Conservation (phyloP, 1,284 basidiomycete species). For the Cutaneotrichosporon sp. region DNA sequence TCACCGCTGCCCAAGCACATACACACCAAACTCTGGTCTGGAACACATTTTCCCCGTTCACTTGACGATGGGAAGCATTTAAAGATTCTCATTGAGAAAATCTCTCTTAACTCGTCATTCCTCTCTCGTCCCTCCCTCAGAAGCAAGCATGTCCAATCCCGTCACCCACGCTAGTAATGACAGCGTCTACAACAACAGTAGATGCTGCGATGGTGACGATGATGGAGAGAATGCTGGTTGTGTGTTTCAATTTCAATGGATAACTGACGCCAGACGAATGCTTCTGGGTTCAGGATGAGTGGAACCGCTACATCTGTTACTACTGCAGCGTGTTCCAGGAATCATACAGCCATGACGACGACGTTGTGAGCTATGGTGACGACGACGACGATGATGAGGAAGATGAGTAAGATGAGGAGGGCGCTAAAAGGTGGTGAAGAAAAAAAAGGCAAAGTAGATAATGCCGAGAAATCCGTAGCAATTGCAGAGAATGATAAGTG, state of each 20-base stretch:
- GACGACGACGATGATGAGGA: neutral
- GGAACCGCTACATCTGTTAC: neutral
- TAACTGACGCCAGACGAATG: neutral
- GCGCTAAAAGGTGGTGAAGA: neutral
- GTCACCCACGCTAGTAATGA: neutral
- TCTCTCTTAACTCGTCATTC: too few species aligned
- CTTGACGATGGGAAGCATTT: too few species aligned
- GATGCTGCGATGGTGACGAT: neutral
- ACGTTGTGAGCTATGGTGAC: neutral
- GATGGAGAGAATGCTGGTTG: neutral
- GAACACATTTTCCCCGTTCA: too few species aligned
- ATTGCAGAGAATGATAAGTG: too few species aligned
- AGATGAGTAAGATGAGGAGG: neutral
- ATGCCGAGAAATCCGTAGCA: neutral
- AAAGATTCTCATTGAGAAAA: too few species aligned
- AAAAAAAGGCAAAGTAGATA: too few species aligned
- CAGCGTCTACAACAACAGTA: neutral
- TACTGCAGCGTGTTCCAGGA: neutral
- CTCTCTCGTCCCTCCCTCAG: too few species aligned
- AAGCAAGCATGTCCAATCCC: neutral
- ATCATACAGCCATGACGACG: neutral
- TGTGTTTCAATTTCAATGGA: neutral
- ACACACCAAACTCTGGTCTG: too few species aligned
- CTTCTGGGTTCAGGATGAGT: neutral
- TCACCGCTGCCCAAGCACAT: too few species aligned